Evolutionary conservation across 352 stramenopile species (phyloP).

Genomic region (Globisporangium radiosum): DNA sequence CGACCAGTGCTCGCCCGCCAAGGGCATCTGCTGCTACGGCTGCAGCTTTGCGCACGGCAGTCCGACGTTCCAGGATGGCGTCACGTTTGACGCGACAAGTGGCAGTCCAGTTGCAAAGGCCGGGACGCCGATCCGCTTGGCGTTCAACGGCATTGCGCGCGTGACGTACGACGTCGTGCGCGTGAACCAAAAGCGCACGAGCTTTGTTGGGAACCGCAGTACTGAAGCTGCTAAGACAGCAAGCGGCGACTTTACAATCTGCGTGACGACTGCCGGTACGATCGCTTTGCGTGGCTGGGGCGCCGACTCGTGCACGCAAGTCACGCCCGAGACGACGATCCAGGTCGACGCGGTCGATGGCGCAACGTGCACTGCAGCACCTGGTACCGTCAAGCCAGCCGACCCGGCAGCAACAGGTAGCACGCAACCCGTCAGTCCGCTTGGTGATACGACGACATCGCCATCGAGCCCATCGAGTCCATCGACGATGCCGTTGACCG

Average conservation of each 20-base stretch:
- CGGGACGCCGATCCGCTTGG: conserved; percentile 43
- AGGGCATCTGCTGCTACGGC: conserved; percentile 47
- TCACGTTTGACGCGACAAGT: conserved; percentile 23
- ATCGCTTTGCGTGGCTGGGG: conserved; percentile 64
- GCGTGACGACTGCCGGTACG: conserved; percentile 35
- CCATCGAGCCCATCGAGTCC: not conserved
- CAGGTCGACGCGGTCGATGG: conserved; percentile 17
- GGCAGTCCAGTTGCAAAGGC: conserved; percentile 20
- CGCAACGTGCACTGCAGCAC: not conserved
- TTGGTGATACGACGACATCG: conserved; percentile 10
- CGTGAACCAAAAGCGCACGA: conserved; percentile 58
- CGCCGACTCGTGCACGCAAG: conserved; percentile 37
- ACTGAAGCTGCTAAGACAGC: conserved; percentile 22
- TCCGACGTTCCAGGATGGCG: conserved; percentile 25
- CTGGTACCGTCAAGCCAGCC: conserved; percentile 5
- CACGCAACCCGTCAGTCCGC: conserved; percentile 3
- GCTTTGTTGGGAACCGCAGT: conserved; percentile 25
- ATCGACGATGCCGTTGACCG: not conserved
- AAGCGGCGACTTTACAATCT: conserved; percentile 51
- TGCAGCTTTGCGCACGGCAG: conserved; percentile 34
- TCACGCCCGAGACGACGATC: conserved; percentile 39
- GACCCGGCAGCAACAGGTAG: not conserved
- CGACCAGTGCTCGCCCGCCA: conserved; percentile 26
- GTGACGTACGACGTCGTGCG: conserved; percentile 66
- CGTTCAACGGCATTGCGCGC: conserved; percentile 36